Conservation (phyloP, 768 basidiomycete species). For the Pisolithus orientalis region DNA sequence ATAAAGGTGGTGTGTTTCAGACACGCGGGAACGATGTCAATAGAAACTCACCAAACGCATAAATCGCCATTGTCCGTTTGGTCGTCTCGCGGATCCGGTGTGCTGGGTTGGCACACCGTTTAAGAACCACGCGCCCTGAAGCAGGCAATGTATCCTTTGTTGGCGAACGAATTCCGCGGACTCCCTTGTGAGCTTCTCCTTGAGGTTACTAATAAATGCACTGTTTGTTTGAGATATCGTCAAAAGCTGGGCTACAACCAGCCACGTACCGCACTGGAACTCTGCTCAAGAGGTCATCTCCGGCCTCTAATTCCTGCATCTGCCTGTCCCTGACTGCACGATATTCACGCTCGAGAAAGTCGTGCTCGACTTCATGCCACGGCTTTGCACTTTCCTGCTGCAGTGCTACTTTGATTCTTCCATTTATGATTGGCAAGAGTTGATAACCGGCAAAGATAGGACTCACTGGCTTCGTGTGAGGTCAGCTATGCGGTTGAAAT, state of each 20-base stretch:
- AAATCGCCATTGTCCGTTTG: conserved; percentile 74
- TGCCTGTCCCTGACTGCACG: conserved; percentile 82
- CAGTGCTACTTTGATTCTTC: conserved; percentile 72
- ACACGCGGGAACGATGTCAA: neutral
- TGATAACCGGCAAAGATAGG: neutral
- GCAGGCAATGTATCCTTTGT: conserved; percentile 81
- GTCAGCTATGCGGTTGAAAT: conserved; percentile 73
- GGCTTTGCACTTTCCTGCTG: conserved; percentile 64
- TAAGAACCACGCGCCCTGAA: conserved; percentile 91
- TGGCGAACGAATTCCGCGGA: conserved; percentile 85
- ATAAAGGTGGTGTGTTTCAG: conserved; percentile 3
- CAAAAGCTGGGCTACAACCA: neutral
- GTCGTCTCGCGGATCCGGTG: conserved; percentile 43
- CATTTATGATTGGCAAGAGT: conserved; percentile 4
- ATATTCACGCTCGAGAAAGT: conserved; percentile 78
- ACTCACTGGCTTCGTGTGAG: conserved; percentile 82
- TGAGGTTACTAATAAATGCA: conserved; percentile 56
- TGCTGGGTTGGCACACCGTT: conserved; percentile 56
- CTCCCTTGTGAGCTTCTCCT: conserved; percentile 82
- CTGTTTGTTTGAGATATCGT: conserved; percentile 3
- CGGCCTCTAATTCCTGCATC: conserved; percentile 83
- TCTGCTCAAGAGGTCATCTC: conserved; percentile 84
- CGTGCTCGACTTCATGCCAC: conserved; percentile 82
- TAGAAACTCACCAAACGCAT: conserved; percentile 61
- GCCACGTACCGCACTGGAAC: conserved; percentile 69